Conservation (phyloP, 306 rosid species). For the Clitoria ternatea region DNA sequence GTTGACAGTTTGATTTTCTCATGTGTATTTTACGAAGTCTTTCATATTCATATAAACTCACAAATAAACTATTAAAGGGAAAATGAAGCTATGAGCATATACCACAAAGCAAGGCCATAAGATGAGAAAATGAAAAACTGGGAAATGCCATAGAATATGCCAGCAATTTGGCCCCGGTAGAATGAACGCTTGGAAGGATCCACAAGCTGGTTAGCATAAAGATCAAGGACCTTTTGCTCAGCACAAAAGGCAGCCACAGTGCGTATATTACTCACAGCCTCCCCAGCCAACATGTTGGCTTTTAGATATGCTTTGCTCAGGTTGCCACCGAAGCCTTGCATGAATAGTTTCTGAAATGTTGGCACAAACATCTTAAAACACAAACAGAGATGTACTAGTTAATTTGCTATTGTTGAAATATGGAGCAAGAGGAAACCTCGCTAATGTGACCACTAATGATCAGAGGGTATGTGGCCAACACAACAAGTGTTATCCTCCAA, state of each 20-base stretch:
- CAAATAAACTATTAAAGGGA: not conserved
- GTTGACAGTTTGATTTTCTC: too few species aligned
- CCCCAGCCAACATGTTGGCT: conserved; percentile 91
- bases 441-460: conserved; percentile 93
- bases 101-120: conserved; percentile 90
- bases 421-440: conserved; percentile 47
- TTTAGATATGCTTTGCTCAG: conserved; percentile 87
- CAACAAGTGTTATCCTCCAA: conserved; percentile 85
- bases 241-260: conserved; percentile 92
- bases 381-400: not conserved
- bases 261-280: conserved; percentile 88
- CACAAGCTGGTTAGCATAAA: conserved; percentile 65
- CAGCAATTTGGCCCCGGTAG: conserved; percentile 84
- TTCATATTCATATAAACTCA: too few species aligned
- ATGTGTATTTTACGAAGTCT: too few species aligned
- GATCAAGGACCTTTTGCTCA: conserved; percentile 66
- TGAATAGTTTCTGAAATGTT: conserved; percentile 72
- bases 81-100: conserved; percentile 17
- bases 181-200: conserved; percentile 75
- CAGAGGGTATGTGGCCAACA: conserved; percentile 83
- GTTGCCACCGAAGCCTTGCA: conserved; percentile 90
- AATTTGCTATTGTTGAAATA: not conserved
- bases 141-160: conserved; percentile 75
- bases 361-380: not conserved
- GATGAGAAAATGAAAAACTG: conserved; percentile 95